Evolutionary conservation across 257 asterid species (phyloP).

Genomic region (Verbena officinalis): DNA sequence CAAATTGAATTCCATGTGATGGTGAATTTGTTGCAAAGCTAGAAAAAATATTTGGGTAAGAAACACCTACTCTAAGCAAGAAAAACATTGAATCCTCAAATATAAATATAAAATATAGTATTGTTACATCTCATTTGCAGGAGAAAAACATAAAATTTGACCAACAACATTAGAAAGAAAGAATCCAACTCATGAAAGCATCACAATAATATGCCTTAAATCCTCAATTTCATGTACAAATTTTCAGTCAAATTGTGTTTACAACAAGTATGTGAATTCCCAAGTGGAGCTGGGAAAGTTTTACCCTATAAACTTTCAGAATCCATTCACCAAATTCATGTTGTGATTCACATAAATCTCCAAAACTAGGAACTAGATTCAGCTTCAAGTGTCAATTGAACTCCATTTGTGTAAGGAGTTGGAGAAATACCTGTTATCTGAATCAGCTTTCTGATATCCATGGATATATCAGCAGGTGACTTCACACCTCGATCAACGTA

Average conservation of each 20-base stretch:
- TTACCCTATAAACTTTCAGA: background rate
- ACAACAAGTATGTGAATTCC: background rate
- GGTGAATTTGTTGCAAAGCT: background rate
- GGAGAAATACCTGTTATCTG: slow-evolving; percentile 63
- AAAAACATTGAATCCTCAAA: no score
- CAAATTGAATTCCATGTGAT: background rate
- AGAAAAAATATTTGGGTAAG: no score
- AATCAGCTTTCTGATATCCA: slow-evolving; percentile 73
- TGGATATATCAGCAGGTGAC: slow-evolving; percentile 90
- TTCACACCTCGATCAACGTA: slow-evolving; percentile 94
- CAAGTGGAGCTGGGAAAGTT: background rate
- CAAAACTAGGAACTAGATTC: slow-evolving; percentile 29
- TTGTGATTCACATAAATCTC: background rate
- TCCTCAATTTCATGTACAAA: slow-evolving; percentile 1
- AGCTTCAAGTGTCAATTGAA: slow-evolving; percentile 61
- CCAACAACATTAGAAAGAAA: background rate
- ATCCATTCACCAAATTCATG: background rate
- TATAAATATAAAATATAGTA: no score
- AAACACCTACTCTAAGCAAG: no score
- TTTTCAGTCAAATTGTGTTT: background rate
- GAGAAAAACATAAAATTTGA: background rate
- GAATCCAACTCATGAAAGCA: background rate
- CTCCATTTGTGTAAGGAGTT: slow-evolving; percentile 65
- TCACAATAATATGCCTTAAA: background rate
- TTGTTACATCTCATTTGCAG: no score